Base-by-base conservation (phyloP, 768 basidiomycete genomes). In the Leccinum aurantiacum region DNA sequence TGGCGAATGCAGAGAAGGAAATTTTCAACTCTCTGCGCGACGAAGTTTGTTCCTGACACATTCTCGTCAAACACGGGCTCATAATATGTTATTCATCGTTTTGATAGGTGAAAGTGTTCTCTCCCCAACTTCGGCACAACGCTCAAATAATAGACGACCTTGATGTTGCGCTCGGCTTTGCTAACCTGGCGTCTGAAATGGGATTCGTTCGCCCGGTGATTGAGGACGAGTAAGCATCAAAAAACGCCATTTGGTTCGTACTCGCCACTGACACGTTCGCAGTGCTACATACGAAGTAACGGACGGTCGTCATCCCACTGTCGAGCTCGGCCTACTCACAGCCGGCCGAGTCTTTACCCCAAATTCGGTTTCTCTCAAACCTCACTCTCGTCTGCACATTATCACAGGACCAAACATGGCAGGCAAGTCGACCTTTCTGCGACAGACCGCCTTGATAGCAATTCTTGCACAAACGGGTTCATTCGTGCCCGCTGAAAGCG, bases 321-420 rank as follows among this genome's bases (percentile, higher is more conserved):
- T 98, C 11, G 96, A 98, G 76, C 80, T 93, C 6, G 93, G 93
- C 14, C 80, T 98, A 4, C 76, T 94, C 47, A 80, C 79, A 0
- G 78, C 84, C 1, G 89, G 89, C 24, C 85, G 95, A 29, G 78
- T 82, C 13, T 98, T 96, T 72, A 91, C 87, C 1, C 87, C 95
- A 0, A 98, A 98, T 71, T 88, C 88, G 2, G 80, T 94, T 22
- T 64, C 77, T 15, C 79, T 98, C 67, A 77, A 77, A 3, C 77
- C 84, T 1, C 67, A 75, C 13, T 85, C 88, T 15, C 85, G 83
- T 29, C 67, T 97, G 10, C 95, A 96, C 64, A 70, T 89, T 22
- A 90, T 98, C 62, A 98, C 95, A 6, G 95, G 95, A 0, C 95
- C 96, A 0, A 98, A 97, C 67, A 95, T 94, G 92, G 93, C 90